phyloP scores from a whole-genome alignment of 176 grass and related monocot genomes.

The Coix lacrymajobi region DNA sequence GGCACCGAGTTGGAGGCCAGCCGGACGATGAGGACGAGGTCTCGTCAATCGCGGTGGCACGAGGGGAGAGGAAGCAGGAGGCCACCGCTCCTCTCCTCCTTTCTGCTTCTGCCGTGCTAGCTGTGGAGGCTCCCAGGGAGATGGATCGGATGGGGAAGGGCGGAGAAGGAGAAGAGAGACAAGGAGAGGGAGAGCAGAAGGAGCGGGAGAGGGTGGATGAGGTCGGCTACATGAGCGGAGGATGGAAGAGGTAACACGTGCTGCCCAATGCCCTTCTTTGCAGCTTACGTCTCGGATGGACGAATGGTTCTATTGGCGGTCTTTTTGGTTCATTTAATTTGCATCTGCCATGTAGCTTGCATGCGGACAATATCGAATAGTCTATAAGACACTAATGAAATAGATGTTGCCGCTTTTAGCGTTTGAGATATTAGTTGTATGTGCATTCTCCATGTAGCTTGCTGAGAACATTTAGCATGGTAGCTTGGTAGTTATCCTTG shows the following conservation, averaged over 20 bases:
- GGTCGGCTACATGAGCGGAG: conserved; percentile 78
- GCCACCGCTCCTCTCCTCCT: background rate
- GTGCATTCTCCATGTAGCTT: background rate
- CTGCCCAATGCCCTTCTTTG: background rate
- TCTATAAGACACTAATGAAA: background rate
- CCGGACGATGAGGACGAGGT: conserved; percentile 19
- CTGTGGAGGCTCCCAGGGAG: conserved; percentile 13
- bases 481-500: background rate
- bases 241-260: conserved; percentile 83
- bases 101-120: background rate
- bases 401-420: background rate
- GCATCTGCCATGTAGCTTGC: background rate
- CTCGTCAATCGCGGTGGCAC: background rate
- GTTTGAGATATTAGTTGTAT: background rate
- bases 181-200: conserved; percentile 28
- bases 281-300: background rate
- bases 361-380: background rate
- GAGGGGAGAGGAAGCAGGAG: background rate
- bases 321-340: conserved; percentile 2
- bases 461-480: background rate
- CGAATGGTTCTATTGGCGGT: background rate
- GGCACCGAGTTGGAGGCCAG: background rate
- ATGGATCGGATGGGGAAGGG: conserved; percentile 13
- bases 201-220: conserved; percentile 49
- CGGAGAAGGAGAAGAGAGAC: conserved; percentile 18